Base-by-base conservation (phyloP, 345 rosid species). In the Camelina laxa region DNA sequence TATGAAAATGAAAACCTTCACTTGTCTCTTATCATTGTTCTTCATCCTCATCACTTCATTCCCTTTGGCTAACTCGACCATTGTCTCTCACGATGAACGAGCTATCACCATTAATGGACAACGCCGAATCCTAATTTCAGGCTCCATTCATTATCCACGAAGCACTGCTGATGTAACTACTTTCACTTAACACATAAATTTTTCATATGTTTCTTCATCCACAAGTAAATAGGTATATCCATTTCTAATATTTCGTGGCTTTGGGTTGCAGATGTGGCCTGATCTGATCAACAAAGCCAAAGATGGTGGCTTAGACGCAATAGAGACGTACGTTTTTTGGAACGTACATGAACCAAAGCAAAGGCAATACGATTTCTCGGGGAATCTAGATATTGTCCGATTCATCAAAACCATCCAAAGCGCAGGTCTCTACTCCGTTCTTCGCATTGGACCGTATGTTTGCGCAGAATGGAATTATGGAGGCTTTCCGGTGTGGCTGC, bases 381-480 rank as follows among this genome's bases (percentile, higher is more conserved):
- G 84, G 0, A 84, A 86, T 59, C 80, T 81, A 0, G 89, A 91
- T 65, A 80, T 87, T 13, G 59, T 89, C 6, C 82, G 87, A 24
- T 91, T 91, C 54, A 58, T 91, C 50, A 89, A 89, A 67, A 83
- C 88, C 5, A 61, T 91, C 20, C 87, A 85, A 20, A 39, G 63
- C 1, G 77, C 77, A 0, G 90, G 91, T 10, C 80, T 91, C 0
- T 87, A 87, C 17, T 84, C 80, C 0, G 76, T 91, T 66, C 86
- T 91, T 13, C 84, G 88, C 0, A 91, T 91, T 27, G 92, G 92
- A 51, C 95, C 95, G 2, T 89, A 87, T 24, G 91, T 86, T 12
- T 91, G 92, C 21, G 93, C 90, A 0, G 91, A 90, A 65, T 88
- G 91, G 91, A 87, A 78, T 17, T 88, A 87, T 13, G 93, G 91